Base-by-base conservation (phyloP, 2,329 filamentous ascomycete genomes). In the Rutstroemia sp. region DNA sequence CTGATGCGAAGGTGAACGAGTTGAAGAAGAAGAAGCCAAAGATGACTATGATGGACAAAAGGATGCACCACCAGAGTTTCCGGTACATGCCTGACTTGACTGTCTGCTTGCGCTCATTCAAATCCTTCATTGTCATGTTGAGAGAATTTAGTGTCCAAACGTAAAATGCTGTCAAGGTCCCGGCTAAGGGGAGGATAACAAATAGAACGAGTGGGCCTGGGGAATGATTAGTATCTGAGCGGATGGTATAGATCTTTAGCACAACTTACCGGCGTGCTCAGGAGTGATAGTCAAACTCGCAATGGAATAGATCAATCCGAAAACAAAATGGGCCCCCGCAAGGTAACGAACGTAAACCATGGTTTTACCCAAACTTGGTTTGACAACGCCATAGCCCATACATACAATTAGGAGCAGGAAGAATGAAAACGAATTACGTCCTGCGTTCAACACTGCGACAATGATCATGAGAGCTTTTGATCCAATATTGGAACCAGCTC, bases 1-100 rank as follows among this genome's bases (percentile, higher is more conserved):
- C 84, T 12, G 91, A 92, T 49, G 92, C 92, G 70, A 99, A 96
- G 0, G 89, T 90, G 73, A 96, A 91, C 64, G 89, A 95, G 77
- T 96, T 97, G 77, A 97, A 86, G 77, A 99, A 97, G 78, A 99
- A 96, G 76, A 99, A 99, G 57, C 80, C 91, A 66, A 99, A 99
- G 65, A 97, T 96, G 65, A 97, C 89, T 49, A 97, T 75, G 69
- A 99, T 95, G 70, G 88, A 95, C 61, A 83, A 78, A 47, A 99
- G 78, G 58, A 99, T 96, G 71, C 90, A 92, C 92, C 92, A 99
- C 92, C 95, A 99, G 14, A 99, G 83, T 72, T 95, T 95, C 75
- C 88, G 92, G 75, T 97, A 99, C 95, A 99, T 99, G 73, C 82
- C 73, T 48, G 92, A 90, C 71, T 99, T 99, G 65, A 87, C 86